Percentiles rank a stretch among this genome's conserved stretches.
Conservation (phyloP, 1,284 basidiomycete genomes). For the Golubevia pallescens region DNA sequence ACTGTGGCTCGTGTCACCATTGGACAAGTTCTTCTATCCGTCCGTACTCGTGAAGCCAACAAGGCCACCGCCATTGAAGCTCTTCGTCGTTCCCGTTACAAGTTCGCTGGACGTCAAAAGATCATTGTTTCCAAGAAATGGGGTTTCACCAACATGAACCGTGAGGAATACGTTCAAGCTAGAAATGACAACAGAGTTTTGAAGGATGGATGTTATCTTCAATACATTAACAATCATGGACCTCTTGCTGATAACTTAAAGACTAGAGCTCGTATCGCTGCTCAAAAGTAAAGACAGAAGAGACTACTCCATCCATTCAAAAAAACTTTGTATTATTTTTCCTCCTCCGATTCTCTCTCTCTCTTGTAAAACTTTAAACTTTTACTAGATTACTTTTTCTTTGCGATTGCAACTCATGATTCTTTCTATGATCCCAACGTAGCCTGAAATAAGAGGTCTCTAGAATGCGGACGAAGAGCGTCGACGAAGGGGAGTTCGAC, state of each 20-base stretch:
- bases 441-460: no score
- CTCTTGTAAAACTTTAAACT: no score
- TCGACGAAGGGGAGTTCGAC: no score
- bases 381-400: no score
- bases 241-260: constrained; percentile 56
- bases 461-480: no score
- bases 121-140: constrained; percentile 78
- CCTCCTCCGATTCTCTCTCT: no score
- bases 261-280: constrained; percentile 57
- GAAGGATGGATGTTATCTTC: constrained; percentile 32
- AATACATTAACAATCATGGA: constrained; percentile 62
- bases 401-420: no score
- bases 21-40: constrained; percentile 62
- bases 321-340: neutral
- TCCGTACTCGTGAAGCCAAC: constrained; percentile 59
- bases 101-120: constrained; percentile 99
- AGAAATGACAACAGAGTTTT: constrained; percentile 73
- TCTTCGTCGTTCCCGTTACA: constrained; percentile 79
- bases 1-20: constrained; percentile 64
- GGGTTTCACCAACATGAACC: constrained; percentile 94
- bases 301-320: constrained; percentile 10
- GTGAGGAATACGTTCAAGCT: constrained; percentile 84
- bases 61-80: constrained; percentile 62
- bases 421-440: no score
- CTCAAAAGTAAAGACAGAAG: constrained; percentile 45